These are phyloP conservation scores for Chalara sp. DNA, from an alignment of 2,329 filamentous ascomycete species.

Conservation along the genomic window DNA sequence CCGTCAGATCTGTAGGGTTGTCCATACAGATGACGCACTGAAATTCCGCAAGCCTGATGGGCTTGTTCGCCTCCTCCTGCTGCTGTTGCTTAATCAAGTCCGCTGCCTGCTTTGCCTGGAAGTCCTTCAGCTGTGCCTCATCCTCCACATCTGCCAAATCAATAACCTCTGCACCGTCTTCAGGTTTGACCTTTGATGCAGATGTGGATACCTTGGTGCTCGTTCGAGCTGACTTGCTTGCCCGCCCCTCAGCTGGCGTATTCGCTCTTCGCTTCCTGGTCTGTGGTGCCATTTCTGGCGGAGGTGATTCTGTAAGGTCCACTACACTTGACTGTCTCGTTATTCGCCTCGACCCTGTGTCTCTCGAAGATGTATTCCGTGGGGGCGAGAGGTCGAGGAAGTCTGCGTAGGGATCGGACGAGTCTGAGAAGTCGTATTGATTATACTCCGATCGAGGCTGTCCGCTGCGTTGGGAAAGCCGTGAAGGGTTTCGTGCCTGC, in stretches of 20 bases:
- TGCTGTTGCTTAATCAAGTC: conserved; percentile 30
- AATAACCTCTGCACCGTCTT: conserved; percentile 16
- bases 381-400: conserved; percentile 8
- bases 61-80: conserved; percentile 40
- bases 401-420: conserved; percentile 16
- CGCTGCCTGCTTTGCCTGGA: conserved; percentile 19
- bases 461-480: no score
- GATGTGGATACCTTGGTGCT: conserved; percentile 1
- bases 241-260: conserved; percentile 5
- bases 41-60: conserved; percentile 45
- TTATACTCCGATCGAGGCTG: neutral
- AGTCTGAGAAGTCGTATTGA: conserved; percentile 13
- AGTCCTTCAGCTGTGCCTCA: conserved; percentile 19
- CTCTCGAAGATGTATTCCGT: neutral
- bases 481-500: conserved; percentile 3
- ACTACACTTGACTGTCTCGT: conserved; percentile 14
- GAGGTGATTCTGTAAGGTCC: conserved; percentile 21
- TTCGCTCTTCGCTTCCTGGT: conserved; percentile 20
- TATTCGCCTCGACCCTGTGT: neutral
- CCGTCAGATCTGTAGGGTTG: conserved; percentile 47
- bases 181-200: neutral
- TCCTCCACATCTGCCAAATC: conserved; percentile 23
- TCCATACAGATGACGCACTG: conserved; percentile 67
- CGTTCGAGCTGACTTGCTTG: conserved; percentile 7
- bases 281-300: conserved; percentile 6